Base-by-base conservation (phyloP, 345 rosid species). In the Pugionium cornutum region DNA sequence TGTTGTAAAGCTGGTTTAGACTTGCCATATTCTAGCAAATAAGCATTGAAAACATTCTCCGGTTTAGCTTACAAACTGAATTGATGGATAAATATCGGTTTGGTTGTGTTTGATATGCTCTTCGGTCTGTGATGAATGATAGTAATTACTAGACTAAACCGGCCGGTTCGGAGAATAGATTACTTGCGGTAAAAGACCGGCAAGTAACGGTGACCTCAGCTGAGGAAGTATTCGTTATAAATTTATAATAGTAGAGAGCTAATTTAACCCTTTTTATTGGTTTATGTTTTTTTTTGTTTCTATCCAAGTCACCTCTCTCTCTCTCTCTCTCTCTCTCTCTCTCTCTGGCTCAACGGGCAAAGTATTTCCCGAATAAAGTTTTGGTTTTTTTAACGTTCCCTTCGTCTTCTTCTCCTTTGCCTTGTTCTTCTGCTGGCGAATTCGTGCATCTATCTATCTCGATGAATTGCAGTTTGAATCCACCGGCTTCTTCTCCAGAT, bases 301-400 rank as follows among this genome's bases (percentile, higher is more conserved):
- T 66, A 68, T 60, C 49, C 61, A 49, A 63, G 72, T 67, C 67
- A 67, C 55, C 63, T 45, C 62, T 61, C 37, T 53, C 58, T 73
- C 50, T 73, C 18, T 18, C 18, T 18, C 18, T 18, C 18, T 18
- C 18, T 18, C 66, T 66, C 66, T 51, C 62, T 68, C 77, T 83
- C 75, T 79, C 76, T 64, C 68, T 39, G 83, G 76, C 84, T 87
- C 89, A 88, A 86, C 95, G 92, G 95, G 92, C 87, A 83, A 75
- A 81, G 79, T 83, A 67, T 79, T 81, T 81, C 82, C 75, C 83
- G 88, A 82, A 85, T 77, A 82, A 61, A 80, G 69, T 69, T 66
- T 68, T 51, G 33, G 27, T 55, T 67, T 67, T 68, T 28, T 46
- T 54, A 75, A 75, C 74, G 78, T 62, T 69, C 69, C 39, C 46